Base-by-base conservation (phyloP, 169 alveolate species). In the Eimeria sp. region DNA sequence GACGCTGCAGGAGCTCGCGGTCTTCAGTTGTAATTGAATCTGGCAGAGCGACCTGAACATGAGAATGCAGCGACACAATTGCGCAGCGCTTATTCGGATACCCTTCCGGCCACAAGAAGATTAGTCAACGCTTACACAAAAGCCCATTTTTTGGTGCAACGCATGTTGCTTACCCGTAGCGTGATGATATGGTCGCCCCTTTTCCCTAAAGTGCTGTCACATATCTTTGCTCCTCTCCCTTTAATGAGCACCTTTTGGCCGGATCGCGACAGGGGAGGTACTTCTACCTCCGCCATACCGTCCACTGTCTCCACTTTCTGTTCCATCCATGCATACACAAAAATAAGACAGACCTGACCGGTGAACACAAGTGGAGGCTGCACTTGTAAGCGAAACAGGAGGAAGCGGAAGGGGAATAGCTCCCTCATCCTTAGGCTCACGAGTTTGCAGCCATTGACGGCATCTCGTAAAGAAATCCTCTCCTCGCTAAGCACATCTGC, bases 401-500 rank as follows among this genome's bases (percentile, higher is more conserved):
- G 61, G 20, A 43, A 43, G 43, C 7, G 61, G 63, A 76, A 14
- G 57, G 4, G 22, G 45, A 76, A 45, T 20, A 76, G 87, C 45
- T 5, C 11, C 45, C 20, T 14, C 57, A 75, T 30, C 63, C 7
- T 57, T 45, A 0, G 51, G 92, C 92, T 61, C 45, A 82, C 90
- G 75, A 82, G 58, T 7, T 49, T 82, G 90, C 75, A 82, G 3
- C 90, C 87, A 9, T 45, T 34, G 63, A 54, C 92, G 25, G 92
- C 92, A 61, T 86, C 92, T 22, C 34, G 80, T 10, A 86, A 34
- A 49, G 80, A 34, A 3, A 86, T 61, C 57, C 63, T 34, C 58
- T 86, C 92, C 65, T 86, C 92, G 92, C 92, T 86, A 49, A 30
- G 78, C 61, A 86, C 78, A 61, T 86, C 92, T n/a, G 92, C 92